Conservation (phyloP, 257 asterid genomes). For the Voacanga thouarsii region DNA sequence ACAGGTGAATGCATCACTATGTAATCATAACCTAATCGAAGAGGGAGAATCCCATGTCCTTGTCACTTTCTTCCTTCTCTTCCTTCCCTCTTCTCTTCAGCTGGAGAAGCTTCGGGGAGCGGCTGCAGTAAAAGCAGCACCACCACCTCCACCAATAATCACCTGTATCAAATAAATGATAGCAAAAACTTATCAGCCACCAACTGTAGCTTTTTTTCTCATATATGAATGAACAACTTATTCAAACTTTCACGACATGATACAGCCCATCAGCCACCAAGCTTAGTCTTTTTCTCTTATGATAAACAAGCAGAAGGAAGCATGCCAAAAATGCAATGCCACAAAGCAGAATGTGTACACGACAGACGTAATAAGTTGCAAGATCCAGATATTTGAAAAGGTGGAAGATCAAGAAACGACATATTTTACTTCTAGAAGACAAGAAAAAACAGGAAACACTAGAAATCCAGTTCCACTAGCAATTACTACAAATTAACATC, state of each 20-base stretch:
- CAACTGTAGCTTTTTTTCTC: too few relatives aligned
- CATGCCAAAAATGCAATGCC: too few relatives aligned
- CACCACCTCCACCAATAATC: conserved; percentile 66
- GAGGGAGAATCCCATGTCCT: conserved; percentile 62
- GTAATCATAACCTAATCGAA: conserved; percentile 32
- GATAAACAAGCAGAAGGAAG: neutral
- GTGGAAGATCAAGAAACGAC: too few relatives aligned
- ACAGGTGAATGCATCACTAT: neutral
- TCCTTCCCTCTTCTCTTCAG: conserved; percentile 66
- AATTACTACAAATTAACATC: neutral
- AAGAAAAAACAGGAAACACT: neutral
- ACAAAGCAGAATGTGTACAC: too few relatives aligned
- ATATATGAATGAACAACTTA: neutral
- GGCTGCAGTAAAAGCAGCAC: conserved; percentile 45
- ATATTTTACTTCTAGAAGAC: too few relatives aligned
- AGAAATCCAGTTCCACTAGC: neutral
- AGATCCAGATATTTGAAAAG: neutral
- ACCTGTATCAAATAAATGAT: conserved; percentile 38
- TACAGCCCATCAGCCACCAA: neutral
- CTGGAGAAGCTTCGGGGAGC: conserved; percentile 61
- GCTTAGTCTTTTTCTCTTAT: neutral
- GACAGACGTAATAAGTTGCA: neutral
- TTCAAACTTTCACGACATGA: neutral
- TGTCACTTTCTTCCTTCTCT: conserved; percentile 75
- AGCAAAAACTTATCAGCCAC: too few relatives aligned